Evolutionary conservation across 2,329 filamentous ascomycete genomes (phyloP), one percentile per base, ranked within the genome.

Genomic region (Aspergillus tamarii): DNA sequence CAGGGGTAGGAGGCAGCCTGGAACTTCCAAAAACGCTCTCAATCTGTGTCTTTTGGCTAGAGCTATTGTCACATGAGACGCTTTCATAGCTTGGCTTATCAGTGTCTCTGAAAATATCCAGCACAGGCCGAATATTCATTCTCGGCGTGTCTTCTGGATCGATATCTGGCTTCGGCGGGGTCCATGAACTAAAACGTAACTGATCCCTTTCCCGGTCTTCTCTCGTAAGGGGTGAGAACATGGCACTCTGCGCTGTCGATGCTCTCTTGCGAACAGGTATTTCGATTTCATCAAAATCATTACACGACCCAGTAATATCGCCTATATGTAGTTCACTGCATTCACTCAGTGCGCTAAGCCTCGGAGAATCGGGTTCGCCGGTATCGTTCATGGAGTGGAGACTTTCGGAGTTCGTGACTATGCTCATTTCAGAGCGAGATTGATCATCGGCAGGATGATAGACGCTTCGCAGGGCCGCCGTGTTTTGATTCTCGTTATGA

Each of bases 271-370:
- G 70, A n/a, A 75, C 43, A 3, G 75, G 73, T 19, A 76, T 74
- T 4, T 76, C 67, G 30, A 76, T 57, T 30, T 69, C 53, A 55
- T 77, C 74, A 48, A 68, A 70, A 2, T 66, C 67, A 28, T 68
- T 61, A 56, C 59, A 66, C 41, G 57, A 62, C 9, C 66, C 68
- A 8, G 64, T 66, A 19, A 69, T 69, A n/a, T 75, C 76, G 14
- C 73, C 70, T 1, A 75, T 71, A 46, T 74, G 73, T 19, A 81
- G 67, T 63, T 81, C 79, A 59, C 79, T 81, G 66, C 80, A 81
- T 67, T 82, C 80, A 56, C 80, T 82, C 1, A 82, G 70, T 23
- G 78, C 74, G 62, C 80, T 82, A 10, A 81, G 69, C 56, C 80
- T 72, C 2, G 80, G 80, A 9, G 79, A 81, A 36, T 70, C 73